Evolutionary conservation across 306 rosid genomes (phyloP).

Genomic region (Fragaria ananassa): DNA sequence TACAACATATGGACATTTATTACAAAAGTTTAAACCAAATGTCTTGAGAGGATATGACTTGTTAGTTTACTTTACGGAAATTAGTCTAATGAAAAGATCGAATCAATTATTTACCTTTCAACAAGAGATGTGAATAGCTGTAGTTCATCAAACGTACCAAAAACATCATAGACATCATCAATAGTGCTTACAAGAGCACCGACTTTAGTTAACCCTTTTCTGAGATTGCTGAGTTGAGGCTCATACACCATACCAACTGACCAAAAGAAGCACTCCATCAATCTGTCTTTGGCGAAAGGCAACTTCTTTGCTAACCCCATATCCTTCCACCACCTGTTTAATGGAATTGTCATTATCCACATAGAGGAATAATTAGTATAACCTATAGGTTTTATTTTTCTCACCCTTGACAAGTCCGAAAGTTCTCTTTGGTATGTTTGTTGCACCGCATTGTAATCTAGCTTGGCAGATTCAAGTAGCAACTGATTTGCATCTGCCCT

Average conservation of each 20-base stretch:
- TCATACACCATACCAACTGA: conserved; percentile 42
- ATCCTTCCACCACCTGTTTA: conserved; percentile 53
- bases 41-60: background rate
- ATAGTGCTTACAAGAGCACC: conserved; percentile 28
- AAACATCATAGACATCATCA: conserved; percentile 60
- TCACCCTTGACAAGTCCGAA: conserved; percentile 45
- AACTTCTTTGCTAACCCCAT: conserved; percentile 44
- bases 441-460: conserved; percentile 53
- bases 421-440: conserved; percentile 41
- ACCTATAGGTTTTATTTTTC: too few relatives aligned
- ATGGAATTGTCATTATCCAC: background rate
- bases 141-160: conserved; percentile 51
- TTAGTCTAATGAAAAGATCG: background rate
- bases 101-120: conserved; percentile 36
- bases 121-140: conserved; percentile 42
- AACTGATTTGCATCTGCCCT: conserved; percentile 22
- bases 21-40: too few relatives aligned
- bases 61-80: background rate
- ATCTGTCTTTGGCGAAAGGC: conserved; percentile 47
- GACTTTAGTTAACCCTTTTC: conserved; percentile 51
- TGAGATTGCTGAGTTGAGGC: conserved; percentile 34
- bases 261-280: conserved; percentile 54
- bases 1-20: too few relatives aligned
- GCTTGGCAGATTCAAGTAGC: conserved; percentile 43
- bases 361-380: too few relatives aligned